These are phyloP conservation scores for Nepenthes gracilis DNA, from an alignment of 148 eudicot genomes.

Conservation along the genomic window DNA sequence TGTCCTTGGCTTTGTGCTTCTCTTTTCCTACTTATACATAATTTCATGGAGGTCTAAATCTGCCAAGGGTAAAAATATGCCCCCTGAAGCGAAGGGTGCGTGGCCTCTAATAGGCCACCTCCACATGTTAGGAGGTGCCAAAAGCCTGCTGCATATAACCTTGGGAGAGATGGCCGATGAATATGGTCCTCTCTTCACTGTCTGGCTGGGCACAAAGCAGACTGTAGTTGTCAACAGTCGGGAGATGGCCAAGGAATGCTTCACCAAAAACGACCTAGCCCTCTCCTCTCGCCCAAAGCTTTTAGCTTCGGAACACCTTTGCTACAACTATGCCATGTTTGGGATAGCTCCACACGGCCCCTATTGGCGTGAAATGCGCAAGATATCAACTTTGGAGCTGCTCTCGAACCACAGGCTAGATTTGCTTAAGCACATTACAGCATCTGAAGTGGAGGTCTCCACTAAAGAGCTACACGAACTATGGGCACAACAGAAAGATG, in stretches of 20 bases:
- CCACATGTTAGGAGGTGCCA: constrained; percentile 5
- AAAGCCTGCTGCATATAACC: constrained; percentile 7
- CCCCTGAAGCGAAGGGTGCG: constrained; percentile 4
- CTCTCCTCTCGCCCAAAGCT: constrained; percentile 3
- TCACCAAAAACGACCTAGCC: background rate
- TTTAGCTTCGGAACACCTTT: background rate
- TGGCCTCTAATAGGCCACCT: constrained; percentile 19
- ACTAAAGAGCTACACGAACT: background rate
- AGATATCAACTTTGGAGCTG: constrained; percentile 2
- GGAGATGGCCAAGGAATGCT: constrained; percentile 9
- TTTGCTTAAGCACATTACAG: background rate
- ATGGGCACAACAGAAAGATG: background rate
- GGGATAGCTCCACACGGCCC: constrained; percentile 1
- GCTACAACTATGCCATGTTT: constrained; percentile 2
- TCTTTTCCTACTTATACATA: background rate
- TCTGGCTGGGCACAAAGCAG: background rate
- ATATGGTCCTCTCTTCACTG: constrained; percentile 12
- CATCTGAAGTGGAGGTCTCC: constrained; percentile 1
- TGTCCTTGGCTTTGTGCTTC: background rate
- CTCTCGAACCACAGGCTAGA: constrained; percentile 9
- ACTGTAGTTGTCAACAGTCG: constrained; percentile 8
- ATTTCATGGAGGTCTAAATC: background rate
- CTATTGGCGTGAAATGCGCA: constrained; percentile 10
- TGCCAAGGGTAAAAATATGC: background rate
- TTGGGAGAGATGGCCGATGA: constrained; percentile 11